phyloP scores from a whole-genome alignment of 208 protist genomes.

The Trichomonas gallinae region DNA sequence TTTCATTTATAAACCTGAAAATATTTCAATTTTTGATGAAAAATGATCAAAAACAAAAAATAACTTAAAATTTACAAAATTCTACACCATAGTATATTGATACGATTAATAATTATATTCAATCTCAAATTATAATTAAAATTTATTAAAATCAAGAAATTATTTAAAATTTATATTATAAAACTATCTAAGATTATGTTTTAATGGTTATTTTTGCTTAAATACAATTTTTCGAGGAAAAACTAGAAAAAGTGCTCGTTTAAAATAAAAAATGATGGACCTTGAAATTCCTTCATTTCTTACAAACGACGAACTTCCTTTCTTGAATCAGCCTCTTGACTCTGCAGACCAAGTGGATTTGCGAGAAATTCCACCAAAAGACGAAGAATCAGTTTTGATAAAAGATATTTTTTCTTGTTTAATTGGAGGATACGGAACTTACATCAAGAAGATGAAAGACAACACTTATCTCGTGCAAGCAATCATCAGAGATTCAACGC shows the following conservation, averaged over 20 bases:
- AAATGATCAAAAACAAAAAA: no score
- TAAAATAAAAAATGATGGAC: not conserved
- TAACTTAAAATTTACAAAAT: no score
- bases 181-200: no score
- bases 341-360: not conserved
- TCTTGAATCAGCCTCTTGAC: not conserved
- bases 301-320: not conserved
- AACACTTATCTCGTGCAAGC: not conserved
- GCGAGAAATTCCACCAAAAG: not conserved
- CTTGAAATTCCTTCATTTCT: not conserved
- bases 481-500: not conserved
- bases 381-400: not conserved
- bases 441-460: not conserved
- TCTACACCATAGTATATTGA: no score
- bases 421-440: not conserved
- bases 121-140: no score
- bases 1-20: no score
- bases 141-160: no score
- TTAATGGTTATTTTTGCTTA: no score
- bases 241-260: not conserved
- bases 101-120: no score
- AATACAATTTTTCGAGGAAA: no score
- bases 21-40: no score
- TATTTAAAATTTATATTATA: no score
- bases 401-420: conserved; percentile 9